Evolutionary conservation across 176 grass and related monocot species (phyloP).

Genomic region (Saccharum spontaneum): DNA sequence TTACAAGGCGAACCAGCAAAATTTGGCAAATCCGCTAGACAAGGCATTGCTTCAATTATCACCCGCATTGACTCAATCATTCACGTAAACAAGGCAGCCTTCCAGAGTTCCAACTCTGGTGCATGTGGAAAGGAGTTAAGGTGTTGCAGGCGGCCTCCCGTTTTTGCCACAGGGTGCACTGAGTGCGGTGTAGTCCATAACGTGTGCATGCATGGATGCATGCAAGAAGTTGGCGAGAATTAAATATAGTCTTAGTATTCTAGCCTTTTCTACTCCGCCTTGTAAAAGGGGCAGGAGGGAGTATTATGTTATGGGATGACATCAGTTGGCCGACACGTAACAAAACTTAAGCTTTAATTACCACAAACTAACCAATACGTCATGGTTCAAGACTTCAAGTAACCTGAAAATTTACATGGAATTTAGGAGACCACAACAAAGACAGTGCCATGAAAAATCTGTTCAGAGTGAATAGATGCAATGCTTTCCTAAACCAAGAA

Average conservation of each 20-base stretch:
- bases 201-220: background rate
- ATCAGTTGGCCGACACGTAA: background rate
- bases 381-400: background rate
- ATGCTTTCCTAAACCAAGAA: background rate
- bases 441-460: background rate
- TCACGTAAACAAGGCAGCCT: background rate
- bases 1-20: background rate
- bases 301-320: background rate
- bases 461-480: background rate
- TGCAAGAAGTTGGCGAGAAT: background rate
- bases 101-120: background rate
- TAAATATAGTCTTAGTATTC: background rate
- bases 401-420: background rate
- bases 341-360: background rate
- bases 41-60: background rate
- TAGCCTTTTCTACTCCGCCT: background rate
- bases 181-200: background rate
- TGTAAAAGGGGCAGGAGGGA: background rate
- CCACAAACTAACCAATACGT: background rate
- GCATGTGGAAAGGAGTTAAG: background rate
- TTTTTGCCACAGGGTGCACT: background rate
- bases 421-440: background rate
- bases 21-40: background rate
- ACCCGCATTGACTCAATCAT: background rate
- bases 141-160: background rate